These are phyloP conservation scores for Mortierella sp. DNA, from an alignment of 371 early-diverging fungal genomes.

Conservation along the genomic window DNA sequence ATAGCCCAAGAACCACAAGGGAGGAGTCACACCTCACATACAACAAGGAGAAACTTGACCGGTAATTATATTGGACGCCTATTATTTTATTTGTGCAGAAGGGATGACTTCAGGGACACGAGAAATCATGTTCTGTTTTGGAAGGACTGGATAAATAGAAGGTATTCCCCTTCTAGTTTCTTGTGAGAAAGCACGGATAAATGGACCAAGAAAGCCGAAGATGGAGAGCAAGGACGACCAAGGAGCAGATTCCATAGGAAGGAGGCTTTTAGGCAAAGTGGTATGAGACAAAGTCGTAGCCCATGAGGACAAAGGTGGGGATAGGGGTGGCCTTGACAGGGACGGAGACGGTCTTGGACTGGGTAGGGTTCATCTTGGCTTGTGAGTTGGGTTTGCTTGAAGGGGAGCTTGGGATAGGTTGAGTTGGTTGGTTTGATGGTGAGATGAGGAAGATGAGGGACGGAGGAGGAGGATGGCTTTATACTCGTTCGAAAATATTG, in stretches of 20 bases:
- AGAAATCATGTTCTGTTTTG: background rate
- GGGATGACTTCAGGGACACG: background rate
- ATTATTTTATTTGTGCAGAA: background rate
- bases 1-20: background rate
- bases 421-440: background rate
- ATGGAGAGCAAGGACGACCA: background rate
- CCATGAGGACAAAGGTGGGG: slow-evolving; percentile 1
- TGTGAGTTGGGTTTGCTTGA: background rate
- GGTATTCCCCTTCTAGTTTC: background rate
- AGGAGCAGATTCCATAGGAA: too few species aligned
- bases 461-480: background rate
- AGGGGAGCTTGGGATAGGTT: background rate
- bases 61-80: background rate
- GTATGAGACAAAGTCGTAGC: background rate
- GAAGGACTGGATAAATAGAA: background rate
- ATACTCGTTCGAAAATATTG: background rate
- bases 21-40: background rate
- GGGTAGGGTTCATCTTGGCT: slow-evolving; percentile 3
- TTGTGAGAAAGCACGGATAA: too few species aligned
- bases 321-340: slow-evolving; percentile 3
- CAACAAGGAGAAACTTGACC: background rate
- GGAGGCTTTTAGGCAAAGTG: background rate
- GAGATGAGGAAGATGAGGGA: background rate
- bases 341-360: background rate
- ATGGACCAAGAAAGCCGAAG: background rate